These are phyloP conservation scores for Scheffersomyces spartinae DNA, from an alignment of 805 yeast genomes.

Conservation along the genomic window DNA sequence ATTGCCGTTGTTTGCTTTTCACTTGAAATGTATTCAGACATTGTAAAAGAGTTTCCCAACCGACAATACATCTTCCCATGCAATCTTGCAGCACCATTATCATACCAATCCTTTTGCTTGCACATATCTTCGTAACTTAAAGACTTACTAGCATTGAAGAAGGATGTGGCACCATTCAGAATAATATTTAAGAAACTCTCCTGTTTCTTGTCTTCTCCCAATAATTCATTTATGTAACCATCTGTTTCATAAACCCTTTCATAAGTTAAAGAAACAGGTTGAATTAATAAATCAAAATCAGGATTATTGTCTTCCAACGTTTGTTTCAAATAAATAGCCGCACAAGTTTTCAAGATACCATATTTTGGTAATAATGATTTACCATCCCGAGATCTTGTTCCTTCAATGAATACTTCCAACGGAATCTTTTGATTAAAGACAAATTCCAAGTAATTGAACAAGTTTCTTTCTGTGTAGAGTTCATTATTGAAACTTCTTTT, in stretches of 20 bases:
- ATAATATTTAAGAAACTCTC: conserved; percentile 34
- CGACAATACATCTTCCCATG: conserved; percentile 26
- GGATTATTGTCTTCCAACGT: conserved; percentile 6
- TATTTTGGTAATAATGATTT: conserved; percentile 50
- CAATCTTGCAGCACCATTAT: conserved; percentile 15
- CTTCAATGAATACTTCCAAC: conserved; percentile 53
- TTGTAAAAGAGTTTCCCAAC: conserved; percentile 23
- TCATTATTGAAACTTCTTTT: conserved; percentile 36
- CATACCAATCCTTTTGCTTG: conserved; percentile 18
- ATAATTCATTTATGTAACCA: conserved; percentile 43
- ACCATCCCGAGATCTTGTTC: conserved; percentile 59
- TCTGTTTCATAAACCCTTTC: conserved; percentile 48
- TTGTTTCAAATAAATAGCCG: conserved; percentile 35
- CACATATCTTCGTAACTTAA: conserved; percentile 2
- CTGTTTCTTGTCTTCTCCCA: conserved; percentile 45
- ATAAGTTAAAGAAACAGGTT: conserved; percentile 48
- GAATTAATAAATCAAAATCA: conserved; percentile 25
- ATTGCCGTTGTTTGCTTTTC: no score
- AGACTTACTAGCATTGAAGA: conserved; percentile 9
- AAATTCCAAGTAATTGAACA: conserved; percentile 36
- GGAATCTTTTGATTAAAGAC: conserved; percentile 35
- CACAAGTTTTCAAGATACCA: conserved; percentile 44
- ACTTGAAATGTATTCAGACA: no score
- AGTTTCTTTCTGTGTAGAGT: conserved; percentile 35
- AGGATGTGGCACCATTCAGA: conserved; percentile 20